Conservation (phyloP, 306 rosid species). For the Quercus engelmannii region DNA sequence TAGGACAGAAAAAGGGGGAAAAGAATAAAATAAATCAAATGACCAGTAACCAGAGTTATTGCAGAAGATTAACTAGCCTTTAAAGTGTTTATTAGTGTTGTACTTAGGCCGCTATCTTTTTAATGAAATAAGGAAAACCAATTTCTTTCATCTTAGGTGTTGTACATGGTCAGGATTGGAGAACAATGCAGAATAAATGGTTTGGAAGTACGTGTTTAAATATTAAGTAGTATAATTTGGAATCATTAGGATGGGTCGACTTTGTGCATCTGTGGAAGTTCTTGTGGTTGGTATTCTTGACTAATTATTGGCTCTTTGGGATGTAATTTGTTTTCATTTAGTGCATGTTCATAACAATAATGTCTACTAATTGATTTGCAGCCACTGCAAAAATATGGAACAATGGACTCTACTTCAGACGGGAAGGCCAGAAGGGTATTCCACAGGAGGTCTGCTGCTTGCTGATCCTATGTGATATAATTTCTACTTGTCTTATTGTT, state of each 20-base stretch:
- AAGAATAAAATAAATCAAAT: background rate
- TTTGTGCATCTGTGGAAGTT: background rate
- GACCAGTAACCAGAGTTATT: background rate
- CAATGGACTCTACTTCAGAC: slow-evolving; percentile 65
- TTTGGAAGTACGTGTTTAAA: background rate
- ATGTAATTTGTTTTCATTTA: background rate
- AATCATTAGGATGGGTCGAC: background rate
- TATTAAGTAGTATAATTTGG: background rate
- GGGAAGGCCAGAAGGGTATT: slow-evolving; percentile 45
- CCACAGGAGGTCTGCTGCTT: slow-evolving; percentile 61
- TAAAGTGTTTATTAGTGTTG: background rate
- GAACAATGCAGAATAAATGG: background rate
- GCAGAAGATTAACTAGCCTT: background rate
- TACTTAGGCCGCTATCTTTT: background rate
- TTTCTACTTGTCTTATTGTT: background rate
- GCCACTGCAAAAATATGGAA: slow-evolving; percentile 67
- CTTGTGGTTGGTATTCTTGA: background rate
- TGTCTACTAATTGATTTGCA: slow-evolving; percentile 38
- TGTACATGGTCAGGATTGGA: slow-evolving; percentile 2
- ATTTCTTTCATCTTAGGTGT: background rate
- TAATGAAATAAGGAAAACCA: background rate
- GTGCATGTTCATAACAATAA: background rate
- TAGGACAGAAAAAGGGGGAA: background rate
- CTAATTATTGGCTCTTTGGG: background rate
- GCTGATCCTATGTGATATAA: background rate